Conservation (phyloP, 2,329 filamentous ascomycete species). For the Helotiales sp. region DNA sequence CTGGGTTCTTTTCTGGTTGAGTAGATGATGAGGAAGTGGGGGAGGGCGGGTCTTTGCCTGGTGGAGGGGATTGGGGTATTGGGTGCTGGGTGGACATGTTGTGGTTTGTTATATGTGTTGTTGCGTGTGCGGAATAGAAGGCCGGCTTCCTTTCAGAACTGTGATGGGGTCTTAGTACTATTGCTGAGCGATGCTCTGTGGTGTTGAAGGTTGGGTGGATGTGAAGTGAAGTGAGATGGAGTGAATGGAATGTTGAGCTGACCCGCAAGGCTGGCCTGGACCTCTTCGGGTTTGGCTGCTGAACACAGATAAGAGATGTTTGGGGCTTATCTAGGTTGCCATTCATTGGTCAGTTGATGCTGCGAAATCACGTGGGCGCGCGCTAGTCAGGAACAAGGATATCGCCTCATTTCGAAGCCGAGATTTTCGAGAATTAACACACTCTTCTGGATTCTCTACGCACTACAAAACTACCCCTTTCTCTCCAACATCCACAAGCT, state of each 20-base stretch:
- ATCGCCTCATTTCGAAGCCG: too few relatives aligned
- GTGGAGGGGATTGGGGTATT: slow-evolving; percentile 27
- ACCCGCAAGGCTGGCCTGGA: slow-evolving; percentile 11
- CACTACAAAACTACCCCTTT: too few relatives aligned
- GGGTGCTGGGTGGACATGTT: slow-evolving; percentile 16
- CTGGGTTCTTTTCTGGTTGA: neutral
- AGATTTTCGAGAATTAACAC: too few relatives aligned
- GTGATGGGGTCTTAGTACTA: neutral
- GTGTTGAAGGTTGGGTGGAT: neutral
- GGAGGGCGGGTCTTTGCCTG: slow-evolving; percentile 33
- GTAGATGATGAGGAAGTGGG: slow-evolving; percentile 5
- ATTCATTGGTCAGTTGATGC: too few relatives aligned
- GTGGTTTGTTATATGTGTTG: neutral
- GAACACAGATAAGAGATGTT: slow-evolving; percentile 1
- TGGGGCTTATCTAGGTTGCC: slow-evolving; percentile 6
- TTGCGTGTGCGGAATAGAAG: too few relatives aligned
- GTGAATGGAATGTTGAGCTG: neutral
- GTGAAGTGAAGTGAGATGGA: neutral
- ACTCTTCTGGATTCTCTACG: too few relatives aligned
- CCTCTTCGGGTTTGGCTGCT: neutral
- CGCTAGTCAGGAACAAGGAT: too few relatives aligned
- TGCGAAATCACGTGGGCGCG: too few relatives aligned
- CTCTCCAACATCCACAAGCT: too few relatives aligned
- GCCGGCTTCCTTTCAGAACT: too few relatives aligned
- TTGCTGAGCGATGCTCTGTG: neutral